Evolutionary conservation across 1,139 yeast genomes (phyloP), one percentile per base, ranked within the genome.

Genomic region (Sugiyamaella sp.): DNA sequence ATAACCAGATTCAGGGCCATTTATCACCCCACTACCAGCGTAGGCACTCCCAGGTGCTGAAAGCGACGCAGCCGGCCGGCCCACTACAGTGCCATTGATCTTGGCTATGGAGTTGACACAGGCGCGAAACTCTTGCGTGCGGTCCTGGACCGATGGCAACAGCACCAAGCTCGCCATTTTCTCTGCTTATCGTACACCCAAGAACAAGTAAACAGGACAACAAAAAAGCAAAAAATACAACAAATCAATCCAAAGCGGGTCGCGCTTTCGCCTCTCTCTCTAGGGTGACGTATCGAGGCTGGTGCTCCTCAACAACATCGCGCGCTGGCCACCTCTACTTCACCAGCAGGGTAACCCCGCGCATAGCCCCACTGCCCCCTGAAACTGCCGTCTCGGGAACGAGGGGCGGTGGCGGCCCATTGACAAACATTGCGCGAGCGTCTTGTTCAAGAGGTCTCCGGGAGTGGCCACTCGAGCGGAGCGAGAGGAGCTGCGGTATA

Each of bases 101-200:
- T 82, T 81, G 61, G 84, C 84, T 67, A 82, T 81, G 2, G 89
- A 81, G 43, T 81, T 72, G 39, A 89, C 95, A 68, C 95, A 88
- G 66, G 89, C 89, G 61, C 87, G 89, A 74, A 89, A 89, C 76
- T 89, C 96, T 61, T 80, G 78, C 12, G 96, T 89, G 58, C 97
- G 75, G 71, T 89, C 90, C 66, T 87, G 91, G 52, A 86, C 68
- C n/a, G 52, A 25, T 21, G 51, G 46, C 16, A 48, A 29, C 14
- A 29, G 33, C 3, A 42, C 12, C 32, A 39, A 3, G 25, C 37
- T 48, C 8, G 51, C 35, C 50, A 46, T 46, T 10, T 14, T 24
- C 17, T 5, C 29, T 22, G n/a, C n/a, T 29, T 6, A 5, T 10
- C 29, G 29, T 24, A 5, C 10, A 24, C 29, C 29, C 5, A 24